A percentile compares a stretch with the other conserved stretches of the same genome.
Evolutionary conservation across 208 protist genomes (phyloP).

Genomic region (Trichomonas gallinae): DNA sequence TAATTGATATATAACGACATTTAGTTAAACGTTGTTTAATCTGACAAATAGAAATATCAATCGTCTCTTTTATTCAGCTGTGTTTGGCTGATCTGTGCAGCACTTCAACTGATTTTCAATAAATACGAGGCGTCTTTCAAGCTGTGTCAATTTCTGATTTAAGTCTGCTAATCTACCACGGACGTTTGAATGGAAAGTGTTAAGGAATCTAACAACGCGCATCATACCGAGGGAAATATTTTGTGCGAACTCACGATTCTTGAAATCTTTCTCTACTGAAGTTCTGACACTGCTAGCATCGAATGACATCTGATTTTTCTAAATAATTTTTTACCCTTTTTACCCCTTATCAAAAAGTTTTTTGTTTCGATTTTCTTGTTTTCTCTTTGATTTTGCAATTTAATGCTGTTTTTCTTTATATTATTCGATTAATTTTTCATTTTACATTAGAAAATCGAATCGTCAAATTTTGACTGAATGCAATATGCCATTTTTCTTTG

Average conservation of each 20-base stretch:
- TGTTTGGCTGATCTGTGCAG: not conserved
- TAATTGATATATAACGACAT: no score
- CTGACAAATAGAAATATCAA: not conserved
- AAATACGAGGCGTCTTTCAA: not conserved
- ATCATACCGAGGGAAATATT: slow-evolving; percentile 16
- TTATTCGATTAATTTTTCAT: no score
- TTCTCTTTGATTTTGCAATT: not conserved
- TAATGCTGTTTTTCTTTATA: no score
- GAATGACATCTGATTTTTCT: not conserved
- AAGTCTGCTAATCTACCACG: slow-evolving; percentile 6
- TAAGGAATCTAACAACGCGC: not conserved
- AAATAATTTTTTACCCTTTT: not conserved
- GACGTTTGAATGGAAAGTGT: slow-evolving; percentile 20
- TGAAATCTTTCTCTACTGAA: not conserved
- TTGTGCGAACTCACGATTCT: slow-evolving; percentile 20
- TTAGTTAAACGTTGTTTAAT: not conserved
- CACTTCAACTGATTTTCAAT: slow-evolving; percentile 15
- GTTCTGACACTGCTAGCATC: not conserved
- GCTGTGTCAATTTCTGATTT: slow-evolving; percentile 14
- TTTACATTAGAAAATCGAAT: no score
- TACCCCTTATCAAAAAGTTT: not conserved
- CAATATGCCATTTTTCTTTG: no score
- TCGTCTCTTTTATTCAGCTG: not conserved
- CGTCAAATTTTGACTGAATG: no score
- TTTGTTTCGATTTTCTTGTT: not conserved